Percentiles rank a stretch among this genome's conserved stretches.
Evolutionary conservation across 768 basidiomycete genomes (phyloP).

Genomic region (Termitomyces sp.): DNA sequence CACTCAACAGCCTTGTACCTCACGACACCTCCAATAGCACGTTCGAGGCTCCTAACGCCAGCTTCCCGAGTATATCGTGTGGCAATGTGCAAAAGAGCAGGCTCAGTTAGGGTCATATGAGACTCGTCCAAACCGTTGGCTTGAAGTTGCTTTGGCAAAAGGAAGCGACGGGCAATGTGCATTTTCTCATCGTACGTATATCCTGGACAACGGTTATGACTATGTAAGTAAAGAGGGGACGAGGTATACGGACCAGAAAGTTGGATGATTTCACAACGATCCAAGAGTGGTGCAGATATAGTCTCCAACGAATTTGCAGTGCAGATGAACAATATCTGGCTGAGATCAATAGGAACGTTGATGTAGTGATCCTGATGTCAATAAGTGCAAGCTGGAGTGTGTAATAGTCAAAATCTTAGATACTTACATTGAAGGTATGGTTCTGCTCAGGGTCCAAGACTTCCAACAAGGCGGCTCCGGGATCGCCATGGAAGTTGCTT

Average conservation of each 20-base stretch:
- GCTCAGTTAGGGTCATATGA: constrained; percentile 63
- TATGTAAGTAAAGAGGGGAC: not conserved
- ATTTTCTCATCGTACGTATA: constrained; percentile 92
- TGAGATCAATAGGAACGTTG: constrained; percentile 83
- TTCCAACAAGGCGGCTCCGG: constrained; percentile 84
- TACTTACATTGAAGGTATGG: constrained; percentile 64
- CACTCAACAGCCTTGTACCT: constrained; percentile 90
- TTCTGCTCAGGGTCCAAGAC: constrained; percentile 96
- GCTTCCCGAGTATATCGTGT: constrained; percentile 87
- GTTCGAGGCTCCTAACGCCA: constrained; percentile 87
- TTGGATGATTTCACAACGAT: constrained; percentile 86
- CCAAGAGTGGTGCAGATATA: constrained; percentile 81
- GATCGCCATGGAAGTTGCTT: constrained; percentile 88
- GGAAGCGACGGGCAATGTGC: constrained; percentile 81
- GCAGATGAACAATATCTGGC: constrained; percentile 87
- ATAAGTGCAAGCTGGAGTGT: not conserved
- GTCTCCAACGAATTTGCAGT: constrained; percentile 90
- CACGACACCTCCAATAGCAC: constrained; percentile 85
- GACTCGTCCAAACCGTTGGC: constrained; percentile 68
- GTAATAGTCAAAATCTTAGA: not conserved
- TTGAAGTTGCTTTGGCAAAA: constrained; percentile 82
- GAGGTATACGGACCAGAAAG: constrained; percentile 51
- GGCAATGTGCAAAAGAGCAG: constrained; percentile 65
- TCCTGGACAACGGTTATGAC: constrained; percentile 28
- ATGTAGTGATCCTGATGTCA: constrained; percentile 80